phyloP scores from a whole-genome alignment of 2,329 filamentous ascomycete species.

The Talaromyces islandicus region DNA sequence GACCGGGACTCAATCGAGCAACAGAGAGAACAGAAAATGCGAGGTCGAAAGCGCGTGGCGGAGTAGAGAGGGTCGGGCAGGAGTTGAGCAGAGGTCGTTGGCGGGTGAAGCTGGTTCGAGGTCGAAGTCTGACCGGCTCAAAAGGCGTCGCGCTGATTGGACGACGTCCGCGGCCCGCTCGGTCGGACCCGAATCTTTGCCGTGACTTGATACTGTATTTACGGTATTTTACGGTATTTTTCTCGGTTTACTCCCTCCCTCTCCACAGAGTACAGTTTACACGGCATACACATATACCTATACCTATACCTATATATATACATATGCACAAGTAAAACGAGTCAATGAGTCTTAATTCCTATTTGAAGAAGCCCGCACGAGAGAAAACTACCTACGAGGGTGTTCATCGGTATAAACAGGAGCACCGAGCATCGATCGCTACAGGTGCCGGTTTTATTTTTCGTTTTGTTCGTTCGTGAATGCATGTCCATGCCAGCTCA shows the following conservation, averaged over 20 bases:
- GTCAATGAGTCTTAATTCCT: not conserved
- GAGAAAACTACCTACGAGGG: not conserved
- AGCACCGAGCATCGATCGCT: not conserved
- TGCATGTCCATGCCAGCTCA: not conserved
- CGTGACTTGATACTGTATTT: not conserved
- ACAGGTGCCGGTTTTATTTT: not conserved
- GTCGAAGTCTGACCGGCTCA: conserved; percentile 30
- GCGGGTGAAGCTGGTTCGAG: conserved; percentile 28
- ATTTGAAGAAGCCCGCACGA: not conserved
- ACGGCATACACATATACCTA: no score
- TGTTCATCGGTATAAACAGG: not conserved
- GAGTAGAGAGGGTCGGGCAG: conserved; percentile 11
- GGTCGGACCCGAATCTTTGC: conserved; percentile 11
- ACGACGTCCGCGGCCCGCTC: conserved; percentile 7
- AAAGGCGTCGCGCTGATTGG: conserved; percentile 26
- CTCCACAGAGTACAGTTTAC: not conserved
- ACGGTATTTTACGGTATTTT: not conserved
- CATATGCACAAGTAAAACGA: not conserved
- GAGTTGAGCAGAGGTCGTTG: conserved; percentile 20
- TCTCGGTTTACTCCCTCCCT: no score
- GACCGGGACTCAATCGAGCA: not conserved
- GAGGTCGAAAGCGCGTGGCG: not conserved
- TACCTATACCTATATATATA: no score
- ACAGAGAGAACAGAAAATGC: conserved; percentile 2
- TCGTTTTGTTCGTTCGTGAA: not conserved